phyloP scores from a whole-genome alignment of 768 basidiomycete genomes.

The Amanita jacksonii region DNA sequence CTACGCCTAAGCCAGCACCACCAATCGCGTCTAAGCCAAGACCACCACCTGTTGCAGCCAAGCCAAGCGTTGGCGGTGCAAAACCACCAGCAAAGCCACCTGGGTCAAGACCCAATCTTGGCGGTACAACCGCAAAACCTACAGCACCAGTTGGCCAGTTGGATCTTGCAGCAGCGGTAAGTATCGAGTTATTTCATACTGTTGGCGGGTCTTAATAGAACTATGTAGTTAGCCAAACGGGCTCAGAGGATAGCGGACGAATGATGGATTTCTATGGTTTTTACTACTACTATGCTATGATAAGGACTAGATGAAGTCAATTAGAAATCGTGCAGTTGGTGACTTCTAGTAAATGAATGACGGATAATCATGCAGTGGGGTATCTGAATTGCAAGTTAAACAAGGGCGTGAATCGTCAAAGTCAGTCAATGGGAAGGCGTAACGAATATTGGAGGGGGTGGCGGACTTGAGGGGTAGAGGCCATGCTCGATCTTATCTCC shows the following conservation, averaged over 20 bases:
- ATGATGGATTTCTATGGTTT: slow-evolving; percentile 18
- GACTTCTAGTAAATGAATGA: slow-evolving; percentile 6
- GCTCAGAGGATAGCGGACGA: slow-evolving; percentile 56
- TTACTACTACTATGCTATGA: slow-evolving; percentile 7
- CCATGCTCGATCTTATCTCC: neutral
- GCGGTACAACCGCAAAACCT: slow-evolving; percentile 30
- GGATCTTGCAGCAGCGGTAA: slow-evolving; percentile 78
- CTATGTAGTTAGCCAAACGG: slow-evolving; percentile 58
- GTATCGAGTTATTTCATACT: slow-evolving; percentile 22
- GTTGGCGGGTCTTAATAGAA: no score
- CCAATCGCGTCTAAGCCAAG: slow-evolving; percentile 59
- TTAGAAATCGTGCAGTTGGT: slow-evolving; percentile 8
- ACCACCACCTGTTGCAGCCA: slow-evolving; percentile 48
- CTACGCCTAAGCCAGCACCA: slow-evolving; percentile 56
- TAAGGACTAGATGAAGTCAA: slow-evolving; percentile 2
- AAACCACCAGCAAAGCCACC: slow-evolving; percentile 52
- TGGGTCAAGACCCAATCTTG: no score
- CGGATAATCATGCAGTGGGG: slow-evolving; percentile 10
- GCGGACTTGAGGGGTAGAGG: neutral
- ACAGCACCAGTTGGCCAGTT: slow-evolving; percentile 46
- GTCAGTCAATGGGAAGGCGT: slow-evolving; percentile 2
- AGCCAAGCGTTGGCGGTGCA: slow-evolving; percentile 32
- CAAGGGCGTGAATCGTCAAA: neutral
- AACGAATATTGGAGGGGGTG: slow-evolving; percentile 5
- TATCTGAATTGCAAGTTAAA: slow-evolving; percentile 2